Percentiles rank a stretch among this genome's conserved stretches.
Conservation (phyloP, 148 eudicot species). For the Fagopyrum homotropicum region DNA sequence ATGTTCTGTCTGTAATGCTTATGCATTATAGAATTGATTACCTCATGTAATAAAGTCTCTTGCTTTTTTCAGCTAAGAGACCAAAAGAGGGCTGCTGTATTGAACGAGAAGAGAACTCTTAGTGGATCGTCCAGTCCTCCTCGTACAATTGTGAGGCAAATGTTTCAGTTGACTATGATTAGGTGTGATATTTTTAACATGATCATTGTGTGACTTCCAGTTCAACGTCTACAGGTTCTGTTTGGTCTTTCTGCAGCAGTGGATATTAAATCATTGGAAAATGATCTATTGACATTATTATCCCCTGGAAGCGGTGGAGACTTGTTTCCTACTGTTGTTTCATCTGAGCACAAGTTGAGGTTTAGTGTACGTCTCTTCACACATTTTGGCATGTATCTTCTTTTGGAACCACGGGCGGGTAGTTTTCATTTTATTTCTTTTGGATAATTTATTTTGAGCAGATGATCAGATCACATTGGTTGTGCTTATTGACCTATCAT, state of each 20-base stretch:
- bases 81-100: conserved; percentile 57
- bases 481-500: background rate
- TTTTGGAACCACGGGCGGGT: background rate
- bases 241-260: conserved; percentile 74
- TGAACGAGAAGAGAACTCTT: conserved; percentile 69
- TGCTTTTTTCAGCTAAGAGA: conserved; percentile 46
- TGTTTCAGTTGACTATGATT: background rate
- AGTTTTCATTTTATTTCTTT: background rate
- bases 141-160: conserved; percentile 62
- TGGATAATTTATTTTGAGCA: background rate
- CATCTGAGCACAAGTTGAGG: conserved; percentile 70
- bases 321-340: conserved; percentile 48
- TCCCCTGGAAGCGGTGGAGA: conserved; percentile 32
- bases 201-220: background rate
- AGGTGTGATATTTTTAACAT: background rate
- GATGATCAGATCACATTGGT: background rate
- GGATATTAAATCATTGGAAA: conserved; percentile 48
- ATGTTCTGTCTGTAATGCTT: conserved; percentile 9
- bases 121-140: conserved; percentile 72
- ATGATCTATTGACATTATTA: conserved; percentile 49
- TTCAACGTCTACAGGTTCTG: conserved; percentile 42
- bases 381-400: background rate
- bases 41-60: background rate
- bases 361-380: conserved; percentile 47
- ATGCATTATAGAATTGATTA: background rate